Evolutionary conservation across 148 eudicot species (phyloP), one percentile per base, ranked within the genome.

Genomic region (Salicornia ramosissima): DNA sequence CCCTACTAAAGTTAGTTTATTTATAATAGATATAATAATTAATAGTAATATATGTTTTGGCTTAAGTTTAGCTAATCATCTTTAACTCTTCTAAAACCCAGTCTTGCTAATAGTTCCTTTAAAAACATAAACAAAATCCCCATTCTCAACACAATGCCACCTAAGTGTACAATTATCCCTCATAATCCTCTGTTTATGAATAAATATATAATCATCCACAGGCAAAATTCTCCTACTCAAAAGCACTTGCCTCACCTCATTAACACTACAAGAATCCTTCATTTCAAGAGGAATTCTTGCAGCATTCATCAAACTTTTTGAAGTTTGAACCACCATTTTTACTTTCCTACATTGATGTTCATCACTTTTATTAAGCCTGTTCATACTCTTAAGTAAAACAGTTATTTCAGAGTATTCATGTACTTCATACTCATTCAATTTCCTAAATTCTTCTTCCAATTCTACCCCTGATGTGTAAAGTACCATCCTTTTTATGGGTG

Each of bases 161-260:
- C 96, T 83, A 24, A 93, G 83, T 75, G 84, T 90, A 68, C 86
- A 85, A 65, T 72, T 80, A 34, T 84, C 92, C 22, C 84, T 76
- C 98, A 93, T 93, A 56, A 93, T 85, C 82, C 98, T 84, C n/a
- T 90, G 98, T 46, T 88, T 93, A 52, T 93, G 98, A 36, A 93
- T 88, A 43, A 93, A 87, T 56, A 93, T 88, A 47, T 93, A 93
- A 34, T 93, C 96, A 75, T 93, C 96, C 76, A 66, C 8, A 28
- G 98, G 92, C 69, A 93, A 74, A 24, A 84, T 74, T 39, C 80
- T 78, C 19, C 81, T 76, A 12, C 26, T 64, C 47, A 88, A 34
- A 57, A 90, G 53, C 19, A 74, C 7, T 59, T 81, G 78, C 64
- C 79, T 85, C 73, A 90, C 31, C 34, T 93, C 98, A 26, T 45